Evolutionary conservation across 1,284 basidiomycete species (phyloP).

Genomic region (Austroboletus novae-zelandiae): DNA sequence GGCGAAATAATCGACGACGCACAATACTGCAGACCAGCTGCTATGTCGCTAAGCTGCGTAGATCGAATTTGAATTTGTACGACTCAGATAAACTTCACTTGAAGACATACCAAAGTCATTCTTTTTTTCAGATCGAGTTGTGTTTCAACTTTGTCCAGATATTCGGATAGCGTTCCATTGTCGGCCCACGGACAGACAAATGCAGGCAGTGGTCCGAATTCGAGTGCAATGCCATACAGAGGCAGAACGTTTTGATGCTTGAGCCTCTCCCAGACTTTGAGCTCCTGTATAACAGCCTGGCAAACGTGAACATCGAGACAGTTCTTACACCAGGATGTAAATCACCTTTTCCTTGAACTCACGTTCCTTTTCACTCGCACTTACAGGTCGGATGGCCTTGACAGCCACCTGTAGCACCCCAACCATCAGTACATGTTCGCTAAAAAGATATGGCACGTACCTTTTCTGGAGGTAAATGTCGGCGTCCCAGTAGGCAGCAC

Average conservation of each 20-base stretch:
- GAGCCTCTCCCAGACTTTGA: constrained; percentile 41
- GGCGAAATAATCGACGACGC: neutral
- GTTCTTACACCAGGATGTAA: neutral
- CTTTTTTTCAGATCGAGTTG: constrained; percentile 15
- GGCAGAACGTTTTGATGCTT: constrained; percentile 41
- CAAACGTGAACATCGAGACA: neutral
- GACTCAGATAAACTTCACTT: neutral
- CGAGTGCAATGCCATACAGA: constrained; percentile 37
- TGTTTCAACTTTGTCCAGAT: constrained; percentile 34
- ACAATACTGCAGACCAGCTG: constrained; percentile 25
- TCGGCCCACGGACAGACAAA: constrained; percentile 51
- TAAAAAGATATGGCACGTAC: constrained; percentile 8
- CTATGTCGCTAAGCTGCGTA: constrained; percentile 25
- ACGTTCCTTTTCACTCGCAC: constrained; percentile 27
- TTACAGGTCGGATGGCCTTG: constrained; percentile 40
- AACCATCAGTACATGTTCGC: neutral
- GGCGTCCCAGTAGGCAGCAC: constrained; percentile 12
- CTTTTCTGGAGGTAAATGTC: neutral
- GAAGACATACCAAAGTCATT: constrained; percentile 15
- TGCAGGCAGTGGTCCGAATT: constrained; percentile 41
- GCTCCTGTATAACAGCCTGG: constrained; percentile 40
- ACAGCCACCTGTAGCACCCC: constrained; percentile 36
- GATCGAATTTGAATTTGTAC: neutral
- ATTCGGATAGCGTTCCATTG: constrained; percentile 44
- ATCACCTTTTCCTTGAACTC: constrained; percentile 34